A percentile compares a stretch with the other conserved stretches of the same genome.
Evolutionary conservation across 441 rosid genomes (phyloP).

Genomic region (Gossypium trilobum): DNA sequence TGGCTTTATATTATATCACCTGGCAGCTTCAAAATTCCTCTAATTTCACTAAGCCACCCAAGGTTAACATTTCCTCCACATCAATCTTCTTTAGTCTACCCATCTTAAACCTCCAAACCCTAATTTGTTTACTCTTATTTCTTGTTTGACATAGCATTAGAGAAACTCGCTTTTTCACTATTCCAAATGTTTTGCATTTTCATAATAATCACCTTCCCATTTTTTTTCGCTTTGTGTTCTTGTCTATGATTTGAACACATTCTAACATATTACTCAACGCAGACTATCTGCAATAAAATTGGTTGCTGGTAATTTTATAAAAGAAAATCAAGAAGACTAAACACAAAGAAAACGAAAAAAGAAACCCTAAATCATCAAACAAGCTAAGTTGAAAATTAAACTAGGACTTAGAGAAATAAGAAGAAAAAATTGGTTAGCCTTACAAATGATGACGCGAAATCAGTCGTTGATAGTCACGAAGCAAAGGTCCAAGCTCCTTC

Average conservation of each 20-base stretch:
- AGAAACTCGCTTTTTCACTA: not conserved
- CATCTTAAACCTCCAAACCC: not conserved
- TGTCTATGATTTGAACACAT: not conserved
- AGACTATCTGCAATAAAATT: not conserved
- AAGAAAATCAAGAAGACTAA: not conserved
- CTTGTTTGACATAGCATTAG: not conserved
- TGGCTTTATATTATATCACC: not conserved
- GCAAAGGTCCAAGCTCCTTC: conserved; percentile 76
- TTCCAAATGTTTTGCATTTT: not conserved
- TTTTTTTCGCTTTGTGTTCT: not conserved
- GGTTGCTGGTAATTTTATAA: not conserved
- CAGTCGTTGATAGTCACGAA: conserved; percentile 79
- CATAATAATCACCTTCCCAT: not conserved
- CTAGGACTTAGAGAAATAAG: not conserved
- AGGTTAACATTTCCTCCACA: not conserved
- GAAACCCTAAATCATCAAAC: not conserved
- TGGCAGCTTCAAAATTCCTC: not conserved
- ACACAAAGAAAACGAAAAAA: not conserved
- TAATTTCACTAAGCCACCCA: not conserved
- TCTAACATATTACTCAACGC: not conserved
- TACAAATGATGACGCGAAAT: conserved; percentile 46
- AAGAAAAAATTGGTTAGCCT: conserved; percentile 23
- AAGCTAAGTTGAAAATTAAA: not conserved
- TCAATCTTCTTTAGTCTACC: not conserved
- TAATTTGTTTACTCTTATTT: not conserved